Evolutionary conservation across 805 yeast genomes (phyloP).

Genomic region (Yarrowia keelungensis): DNA sequence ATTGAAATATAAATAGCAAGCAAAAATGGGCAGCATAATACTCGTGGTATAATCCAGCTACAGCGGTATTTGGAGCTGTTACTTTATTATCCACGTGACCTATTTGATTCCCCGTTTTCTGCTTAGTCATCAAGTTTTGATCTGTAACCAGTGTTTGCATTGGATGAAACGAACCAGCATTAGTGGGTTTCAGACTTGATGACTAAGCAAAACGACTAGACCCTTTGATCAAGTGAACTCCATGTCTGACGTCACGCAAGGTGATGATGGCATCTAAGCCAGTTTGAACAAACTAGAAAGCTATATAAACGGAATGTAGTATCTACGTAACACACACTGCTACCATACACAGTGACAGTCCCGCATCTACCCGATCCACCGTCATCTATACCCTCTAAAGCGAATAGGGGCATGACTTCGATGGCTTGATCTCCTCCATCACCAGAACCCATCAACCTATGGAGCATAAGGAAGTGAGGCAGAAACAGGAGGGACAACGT

Average conservation of each 20-base stretch:
- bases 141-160: too few species aligned
- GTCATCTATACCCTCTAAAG: conserved; percentile 44
- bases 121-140: too few species aligned
- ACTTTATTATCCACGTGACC: too few species aligned
- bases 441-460: conserved; percentile 49
- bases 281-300: neutral
- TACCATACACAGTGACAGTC: conserved; percentile 42
- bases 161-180: too few species aligned
- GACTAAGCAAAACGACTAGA: neutral
- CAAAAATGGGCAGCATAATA: too few species aligned
- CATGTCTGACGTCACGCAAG: too few species aligned
- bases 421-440: conserved; percentile 50
- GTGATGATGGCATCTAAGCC: too few species aligned
- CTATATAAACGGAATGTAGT: conserved; percentile 21
- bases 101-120: too few species aligned
- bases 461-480: conserved; percentile 47
- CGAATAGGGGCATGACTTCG: conserved; percentile 28
- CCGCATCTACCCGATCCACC: conserved; percentile 41
- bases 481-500: conserved; percentile 48
- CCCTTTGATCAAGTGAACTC: too few species aligned
- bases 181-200: neutral
- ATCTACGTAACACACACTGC: conserved; percentile 39
- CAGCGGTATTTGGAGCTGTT: too few species aligned
- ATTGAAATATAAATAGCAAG: too few species aligned
- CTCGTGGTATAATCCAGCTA: too few species aligned